Conservation (phyloP, 2,329 filamentous ascomycete species). For the Aureobasidium sp. region DNA sequence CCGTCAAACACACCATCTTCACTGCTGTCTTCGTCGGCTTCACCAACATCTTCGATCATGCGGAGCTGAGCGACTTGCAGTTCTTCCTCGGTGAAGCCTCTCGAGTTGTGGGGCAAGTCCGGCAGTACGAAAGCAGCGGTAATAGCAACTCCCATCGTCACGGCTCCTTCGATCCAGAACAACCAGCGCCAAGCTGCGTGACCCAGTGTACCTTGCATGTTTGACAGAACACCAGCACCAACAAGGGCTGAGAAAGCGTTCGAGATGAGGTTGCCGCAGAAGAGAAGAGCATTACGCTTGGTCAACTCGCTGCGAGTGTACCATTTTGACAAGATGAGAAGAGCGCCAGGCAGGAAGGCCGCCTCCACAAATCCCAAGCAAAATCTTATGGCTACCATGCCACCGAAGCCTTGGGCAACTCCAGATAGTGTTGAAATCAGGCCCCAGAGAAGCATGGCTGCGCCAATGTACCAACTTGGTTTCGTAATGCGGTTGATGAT, state of each 20-base stretch:
- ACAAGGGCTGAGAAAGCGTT: constrained; percentile 59
- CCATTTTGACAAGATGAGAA: constrained; percentile 39
- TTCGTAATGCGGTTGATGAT: constrained; percentile 33
- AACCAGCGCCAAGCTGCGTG: constrained; percentile 44
- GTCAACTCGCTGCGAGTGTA: constrained; percentile 41
- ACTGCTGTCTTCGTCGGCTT: constrained; percentile 33
- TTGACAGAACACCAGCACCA: constrained; percentile 50
- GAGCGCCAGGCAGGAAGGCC: constrained; percentile 31
- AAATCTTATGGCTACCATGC: constrained; percentile 30
- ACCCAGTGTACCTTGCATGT: constrained; percentile 51
- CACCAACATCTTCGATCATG: constrained; percentile 25
- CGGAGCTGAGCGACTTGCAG: constrained; percentile 29
- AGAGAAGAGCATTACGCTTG: constrained; percentile 19
- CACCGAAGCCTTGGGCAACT: constrained; percentile 25
- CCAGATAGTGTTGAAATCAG: constrained; percentile 30
- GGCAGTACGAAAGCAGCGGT: constrained; percentile 48
- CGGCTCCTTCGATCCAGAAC: constrained; percentile 50
- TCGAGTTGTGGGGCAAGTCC: constrained; percentile 28
- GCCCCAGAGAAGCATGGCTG: constrained; percentile 32
- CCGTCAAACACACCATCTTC: constrained; percentile 30
- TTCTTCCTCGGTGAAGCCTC: constrained; percentile 29
- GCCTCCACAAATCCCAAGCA: constrained; percentile 38
- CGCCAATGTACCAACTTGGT: constrained; percentile 30
- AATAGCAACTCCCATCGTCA: constrained; percentile 55
- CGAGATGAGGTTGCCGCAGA: constrained; percentile 31